Conservation (phyloP, 352 stramenopile genomes). For the Aphanomyces invadans region DNA sequence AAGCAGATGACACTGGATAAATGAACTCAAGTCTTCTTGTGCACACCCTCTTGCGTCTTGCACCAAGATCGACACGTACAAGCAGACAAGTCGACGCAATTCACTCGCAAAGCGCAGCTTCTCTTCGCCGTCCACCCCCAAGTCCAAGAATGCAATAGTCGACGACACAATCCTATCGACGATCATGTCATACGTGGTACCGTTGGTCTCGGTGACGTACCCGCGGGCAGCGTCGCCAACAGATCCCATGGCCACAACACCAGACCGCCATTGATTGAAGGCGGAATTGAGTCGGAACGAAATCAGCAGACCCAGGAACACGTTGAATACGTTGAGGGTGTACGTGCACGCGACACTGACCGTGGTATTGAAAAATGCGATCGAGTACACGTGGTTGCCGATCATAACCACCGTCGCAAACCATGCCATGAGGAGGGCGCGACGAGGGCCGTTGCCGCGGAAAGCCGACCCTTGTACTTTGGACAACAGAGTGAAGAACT, state of each 20-base stretch:
- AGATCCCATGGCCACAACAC: slow-evolving; percentile 52
- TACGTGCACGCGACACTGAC: slow-evolving; percentile 67
- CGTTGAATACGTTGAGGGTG: slow-evolving; percentile 81
- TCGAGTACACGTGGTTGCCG: slow-evolving; percentile 46
- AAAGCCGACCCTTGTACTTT: slow-evolving; percentile 70
- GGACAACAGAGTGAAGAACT: slow-evolving; percentile 49
- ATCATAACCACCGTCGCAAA: slow-evolving; percentile 45
- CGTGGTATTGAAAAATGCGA: slow-evolving; percentile 50
- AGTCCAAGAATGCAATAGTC: slow-evolving; percentile 4
- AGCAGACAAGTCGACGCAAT: slow-evolving; percentile 62
- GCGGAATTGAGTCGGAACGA: slow-evolving; percentile 79
- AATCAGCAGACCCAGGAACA: slow-evolving; percentile 67
- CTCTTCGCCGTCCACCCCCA: slow-evolving; percentile 11
- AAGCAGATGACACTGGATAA: slow-evolving; percentile 13
- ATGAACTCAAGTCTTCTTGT: not conserved
- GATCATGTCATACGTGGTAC: too few relatives aligned
- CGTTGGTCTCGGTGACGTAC: slow-evolving; percentile 52
- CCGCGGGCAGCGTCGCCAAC: slow-evolving; percentile 54
- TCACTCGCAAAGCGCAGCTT: slow-evolving; percentile 50
- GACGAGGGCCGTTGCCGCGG: slow-evolving; percentile 52
- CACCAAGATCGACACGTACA: slow-evolving; percentile 80
- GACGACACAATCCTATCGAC: slow-evolving; percentile 11
- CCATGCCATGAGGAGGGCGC: slow-evolving; percentile 56
- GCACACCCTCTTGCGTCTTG: slow-evolving; percentile 51
- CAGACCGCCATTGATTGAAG: slow-evolving; percentile 66